Evolutionary conservation across 2,329 filamentous ascomycete species (phyloP), one percentile per base, ranked within the genome.

Genomic region (Botrytis byssoidea): DNA sequence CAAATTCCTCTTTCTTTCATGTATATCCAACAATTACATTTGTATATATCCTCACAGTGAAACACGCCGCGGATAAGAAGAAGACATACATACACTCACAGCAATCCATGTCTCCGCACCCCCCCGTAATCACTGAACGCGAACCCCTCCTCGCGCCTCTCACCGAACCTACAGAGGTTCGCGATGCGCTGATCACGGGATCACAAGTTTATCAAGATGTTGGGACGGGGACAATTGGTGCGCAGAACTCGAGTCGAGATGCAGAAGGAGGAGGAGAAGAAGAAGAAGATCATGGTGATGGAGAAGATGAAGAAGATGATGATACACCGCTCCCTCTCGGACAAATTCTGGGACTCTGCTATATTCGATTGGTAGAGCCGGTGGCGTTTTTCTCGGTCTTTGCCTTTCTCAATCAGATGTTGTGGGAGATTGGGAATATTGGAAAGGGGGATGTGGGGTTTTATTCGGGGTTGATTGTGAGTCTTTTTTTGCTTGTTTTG

Each of bases 361-460:
- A 90, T 80, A 90, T 90, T 2, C 89, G 92, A 9, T 80, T 93
- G 40, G 85, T 93, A 63, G 93, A 95, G 79, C 92, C 93, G 0
- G 87, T 95, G 59, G 91, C 92, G n/a, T 95, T 93, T 84, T 95
- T 95, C 84, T 89, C 87, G 80, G 93, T 95, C 81, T 92, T 95
- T 78, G 92, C 93, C 0, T 95, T 92, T 82, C 88, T 96, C 82
- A 93, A 90, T 79, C 85, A 91, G 79, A 95, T 95, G 93, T 89
- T 93, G 55, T 84, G 88, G 81, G 85, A 88, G 73, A 91, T 90
- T 74, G 92, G 92, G 16, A 79, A 85, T 18, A 82, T 95, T 3
- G 81, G 85, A 1, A 84, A 88, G 63, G 83, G 86, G n/a, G 90
- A 94, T 80, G 89, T 94, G 5, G 93, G 93, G 2, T 95, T 95